These are phyloP conservation scores for Dentipellis sp. DNA, from an alignment of 768 basidiomycete species.

Conservation along the genomic window DNA sequence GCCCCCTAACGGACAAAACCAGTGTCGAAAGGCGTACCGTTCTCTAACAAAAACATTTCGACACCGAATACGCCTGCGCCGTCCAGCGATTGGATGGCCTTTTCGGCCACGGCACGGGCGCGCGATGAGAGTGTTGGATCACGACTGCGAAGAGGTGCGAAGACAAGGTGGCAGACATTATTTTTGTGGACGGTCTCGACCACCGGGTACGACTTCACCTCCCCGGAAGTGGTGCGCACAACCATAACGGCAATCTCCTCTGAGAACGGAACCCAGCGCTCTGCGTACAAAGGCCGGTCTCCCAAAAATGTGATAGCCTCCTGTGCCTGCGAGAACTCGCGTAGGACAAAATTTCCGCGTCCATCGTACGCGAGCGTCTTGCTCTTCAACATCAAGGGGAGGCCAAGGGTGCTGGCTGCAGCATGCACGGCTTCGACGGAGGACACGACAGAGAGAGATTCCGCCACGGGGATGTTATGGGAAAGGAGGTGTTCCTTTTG, in stretches of 20 bases:
- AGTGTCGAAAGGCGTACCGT: slow-evolving; percentile 44
- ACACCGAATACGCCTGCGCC: slow-evolving; percentile 97
- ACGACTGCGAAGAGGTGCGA: slow-evolving; percentile 68
- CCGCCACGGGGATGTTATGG: slow-evolving; percentile 42
- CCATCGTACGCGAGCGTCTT: slow-evolving; percentile 96
- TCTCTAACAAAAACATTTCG: slow-evolving; percentile 90
- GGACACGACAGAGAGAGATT: slow-evolving; percentile 53
- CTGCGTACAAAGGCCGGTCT: slow-evolving; percentile 79
- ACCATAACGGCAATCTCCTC: slow-evolving; percentile 98
- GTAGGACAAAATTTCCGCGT: slow-evolving; percentile 80
- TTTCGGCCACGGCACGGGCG: slow-evolving; percentile 70
- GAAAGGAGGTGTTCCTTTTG: slow-evolving; percentile 53
- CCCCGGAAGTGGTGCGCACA: slow-evolving; percentile 66
- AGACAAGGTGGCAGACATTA: slow-evolving; percentile 88
- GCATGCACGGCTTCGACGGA: slow-evolving; percentile 39
- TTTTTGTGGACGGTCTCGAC: slow-evolving; percentile 96
- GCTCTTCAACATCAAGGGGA: slow-evolving; percentile 94
- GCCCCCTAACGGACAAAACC: background rate
- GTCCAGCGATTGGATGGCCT: slow-evolving; percentile 64
- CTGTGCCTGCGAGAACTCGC: slow-evolving; percentile 38
- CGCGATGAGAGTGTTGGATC: slow-evolving; percentile 45
- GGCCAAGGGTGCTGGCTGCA: slow-evolving; percentile 52
- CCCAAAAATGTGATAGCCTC: slow-evolving; percentile 50
- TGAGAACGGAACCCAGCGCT: slow-evolving; percentile 84
- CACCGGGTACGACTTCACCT: slow-evolving; percentile 76